Evolutionary conservation across 2,329 filamentous ascomycete species (phyloP), one percentile per base, ranked within the genome.

Genomic region (Fusarium armeniacum): DNA sequence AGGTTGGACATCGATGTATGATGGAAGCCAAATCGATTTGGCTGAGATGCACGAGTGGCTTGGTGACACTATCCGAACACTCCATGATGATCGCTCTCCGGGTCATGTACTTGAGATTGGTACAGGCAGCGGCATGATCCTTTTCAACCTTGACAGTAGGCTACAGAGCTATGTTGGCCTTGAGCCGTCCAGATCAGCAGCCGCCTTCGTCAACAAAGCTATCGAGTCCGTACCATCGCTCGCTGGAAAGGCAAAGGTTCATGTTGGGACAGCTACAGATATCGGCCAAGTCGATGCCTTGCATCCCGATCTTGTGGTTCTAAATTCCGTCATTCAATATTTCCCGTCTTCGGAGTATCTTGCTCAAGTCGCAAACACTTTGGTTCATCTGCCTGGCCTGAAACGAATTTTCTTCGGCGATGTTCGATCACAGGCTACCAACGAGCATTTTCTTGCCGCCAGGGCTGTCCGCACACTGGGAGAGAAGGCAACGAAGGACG

Each of bases 41-140:
- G 54, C 3, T 1, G 75, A 78, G 28, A 79, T 79, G 78, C 56
- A 73, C 3, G 77, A 78, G 47, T 79, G 77, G 78, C 65, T 79
- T 0, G 73, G 77, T 11, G 78, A 79, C 28, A 76, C 76, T 1
- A 74, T 77, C 0, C 26, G 51, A 1, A 61, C 68, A 1, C 68
- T 78, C 3, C 66, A 47, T 26, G 69, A 75, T 4, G 69, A 68
- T 7, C 38, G 40, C 6, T 6, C 15, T 4, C 50, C 45, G 3
- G 50, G 46, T 1, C 33, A 71, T 28, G 72, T 78, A 0, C 64
- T 79, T 1, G 78, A 79, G 50, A 58, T 79, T 4, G 78, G 78
- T 3, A 74, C 76, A 1, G 78, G 77, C 5, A 65, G 72, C 1
- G 77, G 78, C 3, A 79, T 78, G 77, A 74, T 78, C 3, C 55